phyloP scores from a whole-genome alignment of 2,329 filamentous ascomycete species.

The Coniella vitis region DNA sequence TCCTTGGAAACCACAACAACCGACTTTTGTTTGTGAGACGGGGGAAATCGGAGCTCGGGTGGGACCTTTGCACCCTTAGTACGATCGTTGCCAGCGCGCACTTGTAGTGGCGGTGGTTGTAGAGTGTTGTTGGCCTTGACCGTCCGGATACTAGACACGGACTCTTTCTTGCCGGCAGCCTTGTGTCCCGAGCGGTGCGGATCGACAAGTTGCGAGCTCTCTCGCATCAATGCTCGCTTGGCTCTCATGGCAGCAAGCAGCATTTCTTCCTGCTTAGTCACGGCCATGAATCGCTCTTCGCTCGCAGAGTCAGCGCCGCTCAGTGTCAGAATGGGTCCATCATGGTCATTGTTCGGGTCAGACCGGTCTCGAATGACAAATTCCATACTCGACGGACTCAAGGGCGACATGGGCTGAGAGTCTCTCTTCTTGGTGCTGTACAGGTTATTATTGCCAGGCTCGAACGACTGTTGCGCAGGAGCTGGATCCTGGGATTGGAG shows the following conservation, averaged over 20 bases:
- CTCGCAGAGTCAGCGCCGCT: slow-evolving; percentile 17
- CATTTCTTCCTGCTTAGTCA: slow-evolving; percentile 53
- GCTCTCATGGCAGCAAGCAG: slow-evolving; percentile 49
- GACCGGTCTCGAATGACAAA: slow-evolving; percentile 35
- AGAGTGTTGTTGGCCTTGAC: slow-evolving; percentile 2
- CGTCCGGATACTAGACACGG: slow-evolving; percentile 13
- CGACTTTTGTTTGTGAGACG: slow-evolving; percentile 1
- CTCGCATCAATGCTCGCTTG: slow-evolving; percentile 50
- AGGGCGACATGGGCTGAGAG: slow-evolving; percentile 39
- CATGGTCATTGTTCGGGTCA: slow-evolving; percentile 13
- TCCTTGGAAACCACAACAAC: not conserved
- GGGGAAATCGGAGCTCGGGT: slow-evolving; percentile 3
- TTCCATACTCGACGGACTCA: slow-evolving; percentile 46
- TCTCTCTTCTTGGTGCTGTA: slow-evolving; percentile 9
- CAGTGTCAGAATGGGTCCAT: slow-evolving; percentile 28
- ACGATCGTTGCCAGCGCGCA: not conserved
- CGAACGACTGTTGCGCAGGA: slow-evolving; percentile 6
- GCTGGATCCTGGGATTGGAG: slow-evolving; percentile 6
- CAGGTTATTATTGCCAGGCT: slow-evolving; percentile 6
- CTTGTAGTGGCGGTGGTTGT: not conserved
- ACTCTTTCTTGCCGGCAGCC: slow-evolving; percentile 12
- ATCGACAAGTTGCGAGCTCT: slow-evolving; percentile 24
- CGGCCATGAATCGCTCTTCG: slow-evolving; percentile 46
- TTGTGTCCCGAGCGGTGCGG: not conserved
- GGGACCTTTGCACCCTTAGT: not conserved